Conservation (phyloP, 164 flowering plant genomes). For the Annona squamosa region DNA sequence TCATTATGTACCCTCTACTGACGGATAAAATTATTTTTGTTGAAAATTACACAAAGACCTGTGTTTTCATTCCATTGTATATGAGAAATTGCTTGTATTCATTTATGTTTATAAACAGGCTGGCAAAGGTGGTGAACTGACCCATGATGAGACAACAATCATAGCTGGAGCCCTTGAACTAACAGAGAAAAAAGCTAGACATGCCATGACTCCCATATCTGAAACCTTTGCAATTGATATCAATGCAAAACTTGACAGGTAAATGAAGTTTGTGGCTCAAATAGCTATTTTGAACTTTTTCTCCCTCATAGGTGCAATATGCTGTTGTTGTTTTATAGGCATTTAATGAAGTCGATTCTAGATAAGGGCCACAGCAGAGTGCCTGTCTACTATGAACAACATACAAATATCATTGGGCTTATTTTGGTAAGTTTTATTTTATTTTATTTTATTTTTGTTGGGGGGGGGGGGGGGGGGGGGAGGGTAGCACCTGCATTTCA, state of each 20-base stretch:
- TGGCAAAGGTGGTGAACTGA: constrained; percentile 96
- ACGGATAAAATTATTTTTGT: no score
- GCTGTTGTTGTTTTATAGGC: constrained; percentile 19
- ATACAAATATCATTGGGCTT: constrained; percentile 81
- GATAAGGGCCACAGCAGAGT: constrained; percentile 81
- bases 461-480: no score
- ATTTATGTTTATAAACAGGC: constrained; percentile 36
- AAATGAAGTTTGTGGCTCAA: background rate
- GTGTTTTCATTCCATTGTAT: background rate
- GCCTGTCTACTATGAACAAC: constrained; percentile 85
- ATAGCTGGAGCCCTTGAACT: constrained; percentile 94
- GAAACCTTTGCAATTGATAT: constrained; percentile 85
- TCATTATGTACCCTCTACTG: no score
- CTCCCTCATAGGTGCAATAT: background rate
- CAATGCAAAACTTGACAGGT: constrained; percentile 55
- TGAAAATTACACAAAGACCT: background rate
- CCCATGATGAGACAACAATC: constrained; percentile 94
- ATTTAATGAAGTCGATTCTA: constrained; percentile 27
- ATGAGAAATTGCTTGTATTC: background rate
- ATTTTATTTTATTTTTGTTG: background rate
- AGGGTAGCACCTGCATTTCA: background rate
- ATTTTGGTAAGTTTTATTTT: constrained; percentile 44
- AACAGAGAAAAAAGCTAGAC: constrained; percentile 69
- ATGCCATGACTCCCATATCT: constrained; percentile 91
- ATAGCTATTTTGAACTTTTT: background rate